Base-by-base conservation (phyloP, 345 rosid species). In the Turritis glabra region DNA sequence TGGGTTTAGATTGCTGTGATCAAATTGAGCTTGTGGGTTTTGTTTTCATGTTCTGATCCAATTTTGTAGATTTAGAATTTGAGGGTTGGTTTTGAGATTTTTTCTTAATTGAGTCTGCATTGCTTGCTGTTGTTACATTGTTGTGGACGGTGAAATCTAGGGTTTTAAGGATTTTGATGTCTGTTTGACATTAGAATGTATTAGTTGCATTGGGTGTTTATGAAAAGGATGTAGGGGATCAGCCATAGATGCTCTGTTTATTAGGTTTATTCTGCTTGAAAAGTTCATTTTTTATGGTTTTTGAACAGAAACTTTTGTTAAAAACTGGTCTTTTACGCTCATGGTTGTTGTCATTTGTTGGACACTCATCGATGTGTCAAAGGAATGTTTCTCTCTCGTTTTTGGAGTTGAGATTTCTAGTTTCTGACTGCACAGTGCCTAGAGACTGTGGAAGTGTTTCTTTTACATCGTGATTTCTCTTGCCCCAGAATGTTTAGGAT, bases 101-200 rank as follows among this genome's bases (percentile, higher is more conserved):
- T 29, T 33, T 4, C 11, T 8, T 8, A 27, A 37, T 52, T 40
- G 17, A 21, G 61, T 50, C 69, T 33, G 47, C 25, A 14, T 51
- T 72, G 68, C 17, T 53, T 63, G 29, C 2, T 61, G 32, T 19
- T 73, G 4, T 22, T 41, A 30, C 44, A 21, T 63, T 23, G 44
- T 12, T 30, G 18, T 33, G 57, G 59, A 37, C 5, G 4, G 0
- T 65, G 25, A 29, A 3, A 62, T 29, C 55, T 63, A 41, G 55
- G 55, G 10, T 38, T 66, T 55, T 13, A 8, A 66, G 66, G 72
- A 43, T 3, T 41, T 70, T 17, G 66, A 47, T 65, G 27, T 26
- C 7, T 74, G 25, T 46, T 2, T 59, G 11, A 46, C 48, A 58
- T 30, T 30, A 14, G 17, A 14, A 56, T 43, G 47, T 37, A 5